Evolutionary conservation across 1,284 basidiomycete genomes (phyloP).

Genomic region (Ustilago tritici): DNA sequence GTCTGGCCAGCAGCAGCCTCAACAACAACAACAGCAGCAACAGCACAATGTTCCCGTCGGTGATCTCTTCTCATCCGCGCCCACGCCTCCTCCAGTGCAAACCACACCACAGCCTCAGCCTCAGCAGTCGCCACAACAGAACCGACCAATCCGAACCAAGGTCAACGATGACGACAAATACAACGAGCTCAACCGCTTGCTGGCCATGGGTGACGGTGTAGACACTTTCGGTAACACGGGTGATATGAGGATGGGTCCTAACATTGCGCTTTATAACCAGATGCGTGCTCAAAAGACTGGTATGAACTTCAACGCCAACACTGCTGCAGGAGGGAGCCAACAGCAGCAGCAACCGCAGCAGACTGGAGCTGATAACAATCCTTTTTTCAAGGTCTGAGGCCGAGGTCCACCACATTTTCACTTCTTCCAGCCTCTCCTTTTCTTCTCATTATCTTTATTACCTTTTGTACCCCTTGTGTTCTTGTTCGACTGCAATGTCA

Average conservation of each 20-base stretch:
- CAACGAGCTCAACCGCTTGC: conserved; percentile 65
- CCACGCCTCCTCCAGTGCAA: conserved; percentile 38
- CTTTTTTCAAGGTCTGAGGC: conserved; percentile 58
- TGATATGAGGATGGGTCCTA: conserved; percentile 65
- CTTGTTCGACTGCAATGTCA: conserved; percentile 5
- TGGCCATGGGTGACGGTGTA: conserved; percentile 65
- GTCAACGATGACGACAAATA: conserved; percentile 50
- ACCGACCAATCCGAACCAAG: conserved; percentile 41
- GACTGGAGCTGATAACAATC: conserved; percentile 43
- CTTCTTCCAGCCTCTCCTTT: neutral
- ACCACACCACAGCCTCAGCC: conserved; percentile 17
- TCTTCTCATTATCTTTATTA: conserved; percentile 1
- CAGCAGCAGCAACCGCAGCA: conserved; percentile 18
- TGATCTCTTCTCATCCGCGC: conserved; percentile 56
- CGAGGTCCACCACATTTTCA: neutral
- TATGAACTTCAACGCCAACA: conserved; percentile 47
- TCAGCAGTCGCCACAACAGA: conserved; percentile 31
- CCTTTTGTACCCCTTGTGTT: neutral
- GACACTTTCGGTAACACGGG: conserved; percentile 69
- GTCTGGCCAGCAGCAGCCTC: conserved; percentile 49
- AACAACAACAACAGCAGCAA: conserved; percentile 33
- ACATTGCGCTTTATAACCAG: conserved; percentile 44
- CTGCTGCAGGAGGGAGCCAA: conserved; percentile 3
- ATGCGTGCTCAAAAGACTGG: conserved; percentile 57
- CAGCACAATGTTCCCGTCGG: conserved; percentile 61